A percentile compares a stretch with the other conserved stretches of the same genome.
Conservation (phyloP, 2,329 filamentous ascomycete genomes). For the Dothistroma septosporum region DNA sequence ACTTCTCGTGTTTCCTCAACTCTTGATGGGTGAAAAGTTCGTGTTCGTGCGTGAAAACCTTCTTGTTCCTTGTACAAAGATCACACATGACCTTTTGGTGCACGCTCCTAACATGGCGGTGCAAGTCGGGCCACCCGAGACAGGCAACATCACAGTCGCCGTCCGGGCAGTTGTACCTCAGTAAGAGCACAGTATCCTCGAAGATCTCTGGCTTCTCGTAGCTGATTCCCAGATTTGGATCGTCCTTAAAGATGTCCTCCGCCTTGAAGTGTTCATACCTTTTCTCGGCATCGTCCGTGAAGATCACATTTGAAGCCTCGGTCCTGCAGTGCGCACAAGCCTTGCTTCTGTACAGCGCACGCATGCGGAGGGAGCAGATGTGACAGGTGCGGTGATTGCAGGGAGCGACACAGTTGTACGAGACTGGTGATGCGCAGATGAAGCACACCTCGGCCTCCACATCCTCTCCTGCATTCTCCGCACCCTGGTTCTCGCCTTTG, state of each 20-base stretch:
- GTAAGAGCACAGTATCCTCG: slow-evolving; percentile 79
- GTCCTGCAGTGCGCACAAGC: slow-evolving; percentile 94
- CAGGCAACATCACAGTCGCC: slow-evolving; percentile 78
- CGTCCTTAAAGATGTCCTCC: slow-evolving; percentile 69
- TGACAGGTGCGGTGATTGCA: slow-evolving; percentile 97
- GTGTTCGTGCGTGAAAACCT: slow-evolving; percentile 97
- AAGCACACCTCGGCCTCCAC: slow-evolving; percentile 76
- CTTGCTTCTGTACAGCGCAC: slow-evolving; percentile 93
- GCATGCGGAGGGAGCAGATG: slow-evolving; percentile 85
- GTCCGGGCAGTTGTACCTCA: slow-evolving; percentile 94
- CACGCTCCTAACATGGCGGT: slow-evolving; percentile 72
- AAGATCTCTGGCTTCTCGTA: slow-evolving; percentile 87
- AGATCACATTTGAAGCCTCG: slow-evolving; percentile 76
- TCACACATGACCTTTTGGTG: slow-evolving; percentile 90
- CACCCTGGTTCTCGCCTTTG: slow-evolving; percentile 29
- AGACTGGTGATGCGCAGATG: slow-evolving; percentile 88
- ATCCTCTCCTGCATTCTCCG: slow-evolving; percentile 28
- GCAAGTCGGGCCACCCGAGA: slow-evolving; percentile 71
- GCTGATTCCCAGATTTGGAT: slow-evolving; percentile 83
- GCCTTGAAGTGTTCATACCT: slow-evolving; percentile 77
- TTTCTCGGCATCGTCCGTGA: slow-evolving; percentile 80
- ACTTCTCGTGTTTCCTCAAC: slow-evolving; percentile 80
- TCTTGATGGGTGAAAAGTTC: slow-evolving; percentile 80
- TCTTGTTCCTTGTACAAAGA: slow-evolving; percentile 89
- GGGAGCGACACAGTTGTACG: slow-evolving; percentile 81